phyloP scores from a whole-genome alignment of 768 basidiomycete genomes.

The Mycena crocata region DNA sequence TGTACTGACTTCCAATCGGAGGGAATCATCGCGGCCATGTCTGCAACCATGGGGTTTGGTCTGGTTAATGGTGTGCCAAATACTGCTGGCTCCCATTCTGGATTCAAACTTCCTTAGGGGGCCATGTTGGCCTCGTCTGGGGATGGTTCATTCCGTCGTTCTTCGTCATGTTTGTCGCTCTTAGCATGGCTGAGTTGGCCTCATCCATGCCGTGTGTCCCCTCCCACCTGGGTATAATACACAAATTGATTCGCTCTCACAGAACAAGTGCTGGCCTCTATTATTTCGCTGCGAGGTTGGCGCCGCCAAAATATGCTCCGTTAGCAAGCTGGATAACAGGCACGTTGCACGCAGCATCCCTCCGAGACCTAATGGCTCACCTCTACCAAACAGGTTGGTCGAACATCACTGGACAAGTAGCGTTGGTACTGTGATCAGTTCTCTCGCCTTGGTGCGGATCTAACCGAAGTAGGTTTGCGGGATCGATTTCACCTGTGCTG shows the following conservation, averaged over 20 bases:
- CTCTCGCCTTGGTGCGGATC: not conserved
- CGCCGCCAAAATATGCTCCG: slow-evolving; percentile 68
- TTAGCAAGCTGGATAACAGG: slow-evolving; percentile 75
- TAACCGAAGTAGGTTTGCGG: slow-evolving; percentile 61
- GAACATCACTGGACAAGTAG: slow-evolving; percentile 76
- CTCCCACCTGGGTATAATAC: not conserved
- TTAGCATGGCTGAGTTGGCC: slow-evolving; percentile 79
- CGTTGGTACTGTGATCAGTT: slow-evolving; percentile 23
- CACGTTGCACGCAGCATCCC: not conserved
- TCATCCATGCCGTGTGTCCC: slow-evolving; percentile 80
- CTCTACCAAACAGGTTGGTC: slow-evolving; percentile 65
- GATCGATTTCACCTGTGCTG: slow-evolving; percentile 82
- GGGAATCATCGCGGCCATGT: slow-evolving; percentile 77
- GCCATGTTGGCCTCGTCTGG: slow-evolving; percentile 82
- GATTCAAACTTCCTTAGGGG: slow-evolving; percentile 53
- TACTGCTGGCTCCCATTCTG: not conserved
- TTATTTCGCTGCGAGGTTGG: slow-evolving; percentile 82
- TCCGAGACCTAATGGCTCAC: not conserved
- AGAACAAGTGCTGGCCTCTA: slow-evolving; percentile 87
- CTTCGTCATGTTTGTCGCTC: slow-evolving; percentile 75
- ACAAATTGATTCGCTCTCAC: not conserved
- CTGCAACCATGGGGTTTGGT: slow-evolving; percentile 74
- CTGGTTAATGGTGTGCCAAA: slow-evolving; percentile 60
- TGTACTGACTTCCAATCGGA: slow-evolving; percentile 45
- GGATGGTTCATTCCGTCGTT: slow-evolving; percentile 80